These are phyloP conservation scores for Diospyros lotus DNA, from an alignment of 148 eudicot species.

Conservation along the genomic window DNA sequence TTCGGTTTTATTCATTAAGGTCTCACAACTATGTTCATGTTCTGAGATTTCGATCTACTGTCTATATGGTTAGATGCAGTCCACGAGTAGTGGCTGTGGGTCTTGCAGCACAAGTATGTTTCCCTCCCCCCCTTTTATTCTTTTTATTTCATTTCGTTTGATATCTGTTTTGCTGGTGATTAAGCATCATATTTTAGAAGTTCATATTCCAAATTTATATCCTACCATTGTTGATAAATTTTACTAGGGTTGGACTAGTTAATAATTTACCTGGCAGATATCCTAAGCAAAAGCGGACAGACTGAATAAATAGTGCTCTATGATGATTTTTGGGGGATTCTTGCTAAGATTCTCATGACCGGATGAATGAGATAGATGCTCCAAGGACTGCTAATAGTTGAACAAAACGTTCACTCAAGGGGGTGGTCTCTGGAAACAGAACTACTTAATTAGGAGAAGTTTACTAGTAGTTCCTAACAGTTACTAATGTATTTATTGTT, in stretches of 20 bases:
- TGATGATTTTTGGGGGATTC: not conserved
- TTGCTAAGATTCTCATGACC: conserved; percentile 4
- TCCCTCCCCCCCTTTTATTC: not conserved
- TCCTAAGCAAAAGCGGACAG: not conserved
- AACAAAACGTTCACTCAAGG: not conserved
- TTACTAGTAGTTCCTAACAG: not conserved
- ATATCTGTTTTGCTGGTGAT: not conserved
- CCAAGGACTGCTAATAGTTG: not conserved
- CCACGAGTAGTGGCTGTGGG: conserved; percentile 88
- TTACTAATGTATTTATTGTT: conserved; percentile 6
- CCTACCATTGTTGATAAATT: not conserved
- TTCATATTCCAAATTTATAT: not conserved
- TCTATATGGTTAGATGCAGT: conserved; percentile 84
- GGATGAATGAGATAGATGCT: not conserved
- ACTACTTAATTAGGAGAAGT: not conserved
- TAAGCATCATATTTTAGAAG: not conserved
- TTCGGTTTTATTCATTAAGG: conserved; percentile 87
- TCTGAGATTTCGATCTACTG: conserved; percentile 77
- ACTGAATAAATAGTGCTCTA: not conserved
- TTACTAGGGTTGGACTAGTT: not conserved
- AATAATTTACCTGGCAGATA: not conserved
- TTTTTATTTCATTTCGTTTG: not conserved
- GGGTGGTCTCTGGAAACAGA: not conserved
- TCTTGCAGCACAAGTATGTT: conserved; percentile 82
- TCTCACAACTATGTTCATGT: conserved; percentile 82